Percentiles rank a stretch among this genome's conserved stretches.
These are phyloP conservation scores for Hyaloperonospora arabidopsidis DNA, from an alignment of 352 stramenopile species.

Conservation along the genomic window DNA sequence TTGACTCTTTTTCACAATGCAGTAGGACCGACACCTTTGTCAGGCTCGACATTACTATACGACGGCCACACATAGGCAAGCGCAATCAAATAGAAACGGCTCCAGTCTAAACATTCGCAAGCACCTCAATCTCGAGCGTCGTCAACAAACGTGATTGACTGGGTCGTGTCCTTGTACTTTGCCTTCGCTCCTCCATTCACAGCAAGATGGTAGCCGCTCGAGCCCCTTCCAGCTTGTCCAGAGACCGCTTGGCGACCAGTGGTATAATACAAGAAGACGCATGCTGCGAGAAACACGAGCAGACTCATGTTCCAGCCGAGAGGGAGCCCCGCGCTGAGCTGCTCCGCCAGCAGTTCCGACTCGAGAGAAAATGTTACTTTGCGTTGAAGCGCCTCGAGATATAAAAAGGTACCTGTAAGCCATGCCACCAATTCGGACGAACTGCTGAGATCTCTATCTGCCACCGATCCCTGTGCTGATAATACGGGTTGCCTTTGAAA, in stretches of 20 bases:
- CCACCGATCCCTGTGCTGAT: conserved; percentile 10
- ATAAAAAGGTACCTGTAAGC: conserved; percentile 63
- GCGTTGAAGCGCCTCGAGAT: conserved; percentile 53
- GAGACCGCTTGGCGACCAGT: conserved; percentile 19
- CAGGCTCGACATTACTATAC: no score
- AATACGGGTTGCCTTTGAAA: conserved; percentile 27
- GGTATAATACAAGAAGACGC: conserved; percentile 47
- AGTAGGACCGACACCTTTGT: no score
- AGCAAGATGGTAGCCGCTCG: conserved; percentile 32
- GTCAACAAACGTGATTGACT: conserved; percentile 61
- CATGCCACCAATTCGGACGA: conserved; percentile 39
- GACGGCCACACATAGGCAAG: no score
- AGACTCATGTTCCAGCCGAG: conserved; percentile 62
- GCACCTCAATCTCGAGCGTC: conserved; percentile 52
- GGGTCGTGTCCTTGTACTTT: conserved; percentile 41
- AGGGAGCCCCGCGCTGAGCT: conserved; percentile 57
- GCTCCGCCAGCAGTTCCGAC: conserved; percentile 51
- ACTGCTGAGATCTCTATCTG: conserved; percentile 6
- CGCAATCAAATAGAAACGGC: no score
- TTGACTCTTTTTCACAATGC: no score
- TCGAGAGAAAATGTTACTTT: conserved; percentile 49
- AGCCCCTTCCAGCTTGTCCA: conserved; percentile 11
- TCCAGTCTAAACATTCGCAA: no score
- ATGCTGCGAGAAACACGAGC: conserved; percentile 43
- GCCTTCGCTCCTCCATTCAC: conserved; percentile 28